Percentiles rank a stretch among this genome's conserved stretches.
phyloP scores from a whole-genome alignment of 768 basidiomycete genomes.

The Amanita jacksonii region DNA sequence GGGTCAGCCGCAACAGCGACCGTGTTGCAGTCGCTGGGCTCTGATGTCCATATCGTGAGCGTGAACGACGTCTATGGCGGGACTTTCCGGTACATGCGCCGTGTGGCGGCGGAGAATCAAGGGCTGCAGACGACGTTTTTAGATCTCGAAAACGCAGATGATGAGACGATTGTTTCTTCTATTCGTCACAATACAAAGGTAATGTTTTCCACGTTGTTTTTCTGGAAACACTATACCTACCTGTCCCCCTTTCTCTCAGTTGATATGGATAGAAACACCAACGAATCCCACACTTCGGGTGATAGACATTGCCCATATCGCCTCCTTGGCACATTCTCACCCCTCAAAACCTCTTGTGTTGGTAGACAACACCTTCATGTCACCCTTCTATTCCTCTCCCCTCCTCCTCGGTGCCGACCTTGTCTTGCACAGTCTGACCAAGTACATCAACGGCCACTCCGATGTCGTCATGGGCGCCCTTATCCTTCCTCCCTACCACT shows the following conservation, averaged over 20 bases:
- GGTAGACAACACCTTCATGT: conserved; percentile 93
- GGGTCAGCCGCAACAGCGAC: conserved; percentile 85
- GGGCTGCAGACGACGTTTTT: conserved; percentile 68
- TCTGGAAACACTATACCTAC: no score
- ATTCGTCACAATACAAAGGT: conserved; percentile 79
- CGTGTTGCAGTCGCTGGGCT: conserved; percentile 64
- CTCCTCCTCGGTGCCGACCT: conserved; percentile 80
- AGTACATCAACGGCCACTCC: conserved; percentile 91
- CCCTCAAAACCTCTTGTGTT: conserved; percentile 66
- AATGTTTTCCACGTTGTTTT: conserved; percentile 13
- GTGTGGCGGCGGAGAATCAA: conserved; percentile 53
- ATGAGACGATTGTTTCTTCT: conserved; percentile 53
- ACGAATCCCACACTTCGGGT: conserved; percentile 92
- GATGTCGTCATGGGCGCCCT: conserved; percentile 88
- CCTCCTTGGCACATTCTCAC: conserved; percentile 52
- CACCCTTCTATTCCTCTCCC: conserved; percentile 85
- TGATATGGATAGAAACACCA: conserved; percentile 92
- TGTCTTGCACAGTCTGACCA: conserved; percentile 76
- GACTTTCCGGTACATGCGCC: conserved; percentile 75
- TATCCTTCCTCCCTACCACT: conserved; percentile 53
- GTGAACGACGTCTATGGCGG: conserved; percentile 96
- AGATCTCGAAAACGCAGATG: conserved; percentile 64
- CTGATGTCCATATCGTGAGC: conserved; percentile 69
- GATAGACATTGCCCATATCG: conserved; percentile 69
- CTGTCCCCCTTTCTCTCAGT: no score